These are phyloP conservation scores for Neurospora sp. DNA, from an alignment of 495 filamentous ascomycete species.

Conservation along the genomic window DNA sequence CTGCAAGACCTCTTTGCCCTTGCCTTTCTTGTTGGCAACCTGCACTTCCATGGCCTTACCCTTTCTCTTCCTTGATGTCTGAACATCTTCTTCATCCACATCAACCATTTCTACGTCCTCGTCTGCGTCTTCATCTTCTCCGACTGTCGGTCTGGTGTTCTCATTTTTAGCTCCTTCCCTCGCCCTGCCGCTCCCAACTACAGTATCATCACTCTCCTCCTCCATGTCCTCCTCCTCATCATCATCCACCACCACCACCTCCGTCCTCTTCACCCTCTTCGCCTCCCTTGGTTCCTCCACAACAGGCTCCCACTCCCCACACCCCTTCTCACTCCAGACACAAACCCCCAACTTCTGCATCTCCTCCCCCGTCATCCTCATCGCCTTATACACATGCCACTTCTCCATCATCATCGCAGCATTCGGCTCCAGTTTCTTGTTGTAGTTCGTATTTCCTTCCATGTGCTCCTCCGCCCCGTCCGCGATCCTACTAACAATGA, in stretches of 20 bases:
- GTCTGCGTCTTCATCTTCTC: neutral
- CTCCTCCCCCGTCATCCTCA: neutral
- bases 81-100: neutral
- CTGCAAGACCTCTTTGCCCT: neutral
- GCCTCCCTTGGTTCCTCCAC: neutral
- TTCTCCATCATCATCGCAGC: neutral
- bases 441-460: neutral
- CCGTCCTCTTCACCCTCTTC: neutral
- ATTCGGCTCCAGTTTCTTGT: neutral
- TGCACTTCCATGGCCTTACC: neutral
- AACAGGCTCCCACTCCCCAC: neutral
- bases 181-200: neutral
- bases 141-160: neutral
- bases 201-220: neutral
- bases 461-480: neutral
- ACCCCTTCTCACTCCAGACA: neutral
- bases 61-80: neutral
- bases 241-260: neutral
- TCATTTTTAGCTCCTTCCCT: neutral
- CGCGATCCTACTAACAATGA: neutral
- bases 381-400: neutral
- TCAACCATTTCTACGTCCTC: neutral
- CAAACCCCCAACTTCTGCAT: neutral
- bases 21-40: neutral
- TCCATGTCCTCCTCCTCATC: neutral